Conservation (phyloP, 345 rosid genomes). For the Nasturtium officinale region DNA sequence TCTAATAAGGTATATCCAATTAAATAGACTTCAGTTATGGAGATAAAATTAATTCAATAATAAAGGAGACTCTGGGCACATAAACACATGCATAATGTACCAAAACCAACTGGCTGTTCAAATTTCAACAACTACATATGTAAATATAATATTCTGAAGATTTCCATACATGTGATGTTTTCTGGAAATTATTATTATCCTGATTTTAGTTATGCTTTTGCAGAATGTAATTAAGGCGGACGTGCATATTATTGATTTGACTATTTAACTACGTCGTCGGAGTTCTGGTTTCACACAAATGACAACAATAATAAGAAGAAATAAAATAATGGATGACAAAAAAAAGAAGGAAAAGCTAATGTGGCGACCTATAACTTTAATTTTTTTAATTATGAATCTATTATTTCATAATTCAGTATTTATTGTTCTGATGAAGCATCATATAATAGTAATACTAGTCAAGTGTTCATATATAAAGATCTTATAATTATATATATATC, state of each 20-base stretch:
- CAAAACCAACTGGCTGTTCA: conserved; percentile 38
- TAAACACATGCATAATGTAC: conserved; percentile 37
- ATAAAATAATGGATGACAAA: background rate
- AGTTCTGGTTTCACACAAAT: background rate
- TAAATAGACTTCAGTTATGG: conserved; percentile 18
- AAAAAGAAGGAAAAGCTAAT: background rate
- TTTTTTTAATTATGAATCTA: background rate
- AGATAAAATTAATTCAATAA: conserved; percentile 2
- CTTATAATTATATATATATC: background rate
- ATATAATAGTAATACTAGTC: conserved; percentile 7
- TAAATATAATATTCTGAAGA: conserved; percentile 26
- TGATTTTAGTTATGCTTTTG: conserved; percentile 23
- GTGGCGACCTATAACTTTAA: background rate
- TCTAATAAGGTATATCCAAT: conserved; percentile 3
- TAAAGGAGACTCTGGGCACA: conserved; percentile 30
- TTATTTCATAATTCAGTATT: background rate
- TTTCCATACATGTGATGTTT: conserved; percentile 27
- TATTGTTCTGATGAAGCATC: conserved; percentile 3
- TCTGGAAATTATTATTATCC: background rate
- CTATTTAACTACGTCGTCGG: background rate
- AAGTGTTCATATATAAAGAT: conserved; percentile 36
- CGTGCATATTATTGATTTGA: conserved; percentile 20
- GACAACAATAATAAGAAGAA: background rate
- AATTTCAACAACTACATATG: conserved; percentile 39
- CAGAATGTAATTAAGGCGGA: conserved; percentile 16